Evolutionary conservation across 148 eudicot genomes (phyloP), one percentile per base, ranked within the genome.

Genomic region (Silene conica): DNA sequence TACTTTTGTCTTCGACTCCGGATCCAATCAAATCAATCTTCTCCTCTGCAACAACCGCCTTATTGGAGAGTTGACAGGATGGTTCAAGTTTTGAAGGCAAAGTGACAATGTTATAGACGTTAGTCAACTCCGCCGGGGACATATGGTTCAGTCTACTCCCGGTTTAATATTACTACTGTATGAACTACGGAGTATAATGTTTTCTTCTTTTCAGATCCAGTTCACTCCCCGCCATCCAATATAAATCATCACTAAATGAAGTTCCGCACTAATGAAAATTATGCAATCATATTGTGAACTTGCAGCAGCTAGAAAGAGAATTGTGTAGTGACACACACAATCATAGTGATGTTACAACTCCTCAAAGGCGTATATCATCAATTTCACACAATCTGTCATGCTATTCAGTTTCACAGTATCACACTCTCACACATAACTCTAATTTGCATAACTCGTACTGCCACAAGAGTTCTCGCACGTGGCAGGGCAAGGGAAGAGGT

Each of bases 21-120:
- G 91, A 88, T 93, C 97, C n/a, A 77, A 80, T 76, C 80, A 80
- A 83, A 75, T 90, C 88, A 23, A 89, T 84, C n/a, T n/a, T n/a
- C n/a, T n/a, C n/a, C n/a, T n/a, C n/a, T n/a, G n/a, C n/a, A n/a
- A n/a, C n/a, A n/a, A n/a, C n/a, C n/a, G n/a, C n/a, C n/a, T n/a
- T n/a, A n/a, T n/a, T n/a, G n/a, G n/a, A n/a, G n/a, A n/a, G n/a
- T n/a, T n/a, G n/a, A n/a, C n/a, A n/a, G n/a, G n/a, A n/a, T n/a
- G n/a, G n/a, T n/a, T n/a, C n/a, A n/a, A n/a, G n/a, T n/a, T n/a
- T n/a, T n/a, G n/a, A n/a, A n/a, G n/a, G n/a, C n/a, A n/a, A n/a
- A n/a, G n/a, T n/a, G n/a, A n/a, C n/a, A n/a, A n/a, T n/a, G n/a
- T n/a, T n/a, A n/a, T n/a, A n/a, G n/a, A n/a, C n/a, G n/a, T n/a